Evolutionary conservation across 2,329 filamentous ascomycete species (phyloP), one percentile per base, ranked within the genome.

Genomic region (Leptosphaerulina australis): DNA sequence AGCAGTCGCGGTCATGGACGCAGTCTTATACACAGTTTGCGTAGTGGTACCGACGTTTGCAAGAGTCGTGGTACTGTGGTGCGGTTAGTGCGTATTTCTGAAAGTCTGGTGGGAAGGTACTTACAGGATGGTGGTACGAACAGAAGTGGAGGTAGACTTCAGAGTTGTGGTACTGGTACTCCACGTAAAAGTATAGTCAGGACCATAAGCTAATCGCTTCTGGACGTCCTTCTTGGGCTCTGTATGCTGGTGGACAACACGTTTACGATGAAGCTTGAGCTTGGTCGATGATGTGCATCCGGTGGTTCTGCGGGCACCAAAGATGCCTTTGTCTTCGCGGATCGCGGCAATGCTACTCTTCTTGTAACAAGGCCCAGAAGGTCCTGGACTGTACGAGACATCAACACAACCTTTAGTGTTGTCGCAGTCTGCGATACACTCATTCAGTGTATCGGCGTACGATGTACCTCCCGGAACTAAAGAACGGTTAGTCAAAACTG

Each of bases 331-430:
- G 25, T 62, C 61, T 12, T 14, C 11, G 6, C 24, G 36, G 12
- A 44, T 29, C 18, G 22, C n/a, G 9, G 57, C 59, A 6, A 53
- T 22, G 7, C 43, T 41, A 10, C 37, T 44, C 56, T 69, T 69
- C 39, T 65, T 40, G 44, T 68, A 68, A 46, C 67, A 69, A 24
- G 59, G 44, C 4, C 63, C 58, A 1, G 53, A 55, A 9, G 33
- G 36, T 12, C 55, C 59, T 8, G 36, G 45, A 2, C 44, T 36
- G 25, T 50, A 68, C 10, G 60, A 60, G 5, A 67, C 54, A 37
- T 56, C 57, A 8, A 63, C 51, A 34, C 66, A 69, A 10, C 53
- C 55, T 31, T 49, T 1, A 1, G 53, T 61, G 3, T 41, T 40
- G 26, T 63, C 60, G 37, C 66, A 69, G 20, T 50, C 50, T 8